Base-by-base conservation (phyloP, 2,329 filamentous ascomycete genomes). In the Capronia coronata region DNA sequence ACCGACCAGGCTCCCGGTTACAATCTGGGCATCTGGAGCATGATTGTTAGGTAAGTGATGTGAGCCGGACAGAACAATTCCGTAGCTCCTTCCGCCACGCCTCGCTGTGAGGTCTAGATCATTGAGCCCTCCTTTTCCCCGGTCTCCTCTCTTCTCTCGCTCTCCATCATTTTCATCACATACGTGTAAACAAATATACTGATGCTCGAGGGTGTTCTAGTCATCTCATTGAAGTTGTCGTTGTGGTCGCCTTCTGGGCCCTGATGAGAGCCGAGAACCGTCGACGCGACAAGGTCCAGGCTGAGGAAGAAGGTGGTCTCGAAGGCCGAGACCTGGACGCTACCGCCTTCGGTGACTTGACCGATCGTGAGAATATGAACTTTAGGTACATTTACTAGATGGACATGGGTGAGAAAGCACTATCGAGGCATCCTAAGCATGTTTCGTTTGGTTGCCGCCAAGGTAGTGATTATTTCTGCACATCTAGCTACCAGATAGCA, bases 291-390 rank as follows among this genome's bases (percentile, higher is more conserved):
- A 62, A 64, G 21, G 66, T 76, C 8, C 74, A 77, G 59, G 68
- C 70, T 11, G 62, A 68, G 55, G 64, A 55, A 16, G 51, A 54
- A 30, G 47, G 50, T 27, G 47, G 53, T 3, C 21, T 53, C 4
- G 57, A 54, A 25, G 51, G 50, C 6, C 41, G 51, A 32, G 51
- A 54, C 37, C 39, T 52, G 13, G 53, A 54, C 34, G 71, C 74
- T 57, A 78, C 75, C 21, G 75, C 75, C 1, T 77, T 76, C 52
- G 64, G 70, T 34, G 76, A 78, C 63, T 61, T 78, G 69, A 78
- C 75, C 5, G 75, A 77, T 62, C 62, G 69, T 16, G 74, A 76
- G 63, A 77, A 77, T 51, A 45, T 72, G 54, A 76, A 76, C 22
- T 60, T 60, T 30, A 49, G 58, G 39, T 58, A 58, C 46, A 56